Percentiles rank a stretch among this genome's conserved stretches.
These are phyloP conservation scores for Penicillium occitanis DNA, from an alignment of 2,329 filamentous ascomycete species.

Conservation along the genomic window DNA sequence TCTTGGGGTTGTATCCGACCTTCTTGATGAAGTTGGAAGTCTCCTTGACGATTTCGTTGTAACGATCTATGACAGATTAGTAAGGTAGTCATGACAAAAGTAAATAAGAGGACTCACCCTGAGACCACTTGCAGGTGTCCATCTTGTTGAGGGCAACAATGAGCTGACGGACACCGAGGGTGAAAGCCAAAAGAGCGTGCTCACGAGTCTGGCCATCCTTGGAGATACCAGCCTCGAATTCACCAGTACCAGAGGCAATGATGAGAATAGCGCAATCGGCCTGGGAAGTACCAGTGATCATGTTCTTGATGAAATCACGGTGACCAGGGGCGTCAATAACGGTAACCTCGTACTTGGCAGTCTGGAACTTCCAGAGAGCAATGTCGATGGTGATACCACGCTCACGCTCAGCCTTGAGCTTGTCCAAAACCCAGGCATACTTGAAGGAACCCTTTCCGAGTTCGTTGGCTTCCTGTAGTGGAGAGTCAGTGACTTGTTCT, in stretches of 20 bases:
- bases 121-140: constrained; percentile 98
- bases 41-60: constrained; percentile 99
- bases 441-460: constrained; percentile 99
- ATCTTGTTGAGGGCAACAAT: constrained; percentile 99
- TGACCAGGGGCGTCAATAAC: constrained; percentile 99
- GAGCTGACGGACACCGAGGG: constrained; percentile 99
- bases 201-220: constrained; percentile 99
- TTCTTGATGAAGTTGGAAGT: constrained; percentile 99
- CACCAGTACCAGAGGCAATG: constrained; percentile 99
- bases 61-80: constrained; percentile 60
- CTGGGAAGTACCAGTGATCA: constrained; percentile 99
- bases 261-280: constrained; percentile 99
- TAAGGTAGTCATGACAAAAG: background rate
- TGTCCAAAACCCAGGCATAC: constrained; percentile 99
- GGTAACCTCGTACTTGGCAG: constrained; percentile 94
- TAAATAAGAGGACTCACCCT: constrained; percentile 47
- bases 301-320: constrained; percentile 99
- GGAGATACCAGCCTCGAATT: constrained; percentile 99
- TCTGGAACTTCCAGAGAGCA: constrained; percentile 99
- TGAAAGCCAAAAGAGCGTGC: constrained; percentile 99
- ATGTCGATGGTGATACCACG: constrained; percentile 99
- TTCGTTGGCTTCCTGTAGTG: constrained; percentile 88
- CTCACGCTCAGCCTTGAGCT: constrained; percentile 99
- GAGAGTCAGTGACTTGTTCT: background rate
- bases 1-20: constrained; percentile 99